Evolutionary conservation across 345 rosid genomes (phyloP).

Genomic region (Salix exigua): DNA sequence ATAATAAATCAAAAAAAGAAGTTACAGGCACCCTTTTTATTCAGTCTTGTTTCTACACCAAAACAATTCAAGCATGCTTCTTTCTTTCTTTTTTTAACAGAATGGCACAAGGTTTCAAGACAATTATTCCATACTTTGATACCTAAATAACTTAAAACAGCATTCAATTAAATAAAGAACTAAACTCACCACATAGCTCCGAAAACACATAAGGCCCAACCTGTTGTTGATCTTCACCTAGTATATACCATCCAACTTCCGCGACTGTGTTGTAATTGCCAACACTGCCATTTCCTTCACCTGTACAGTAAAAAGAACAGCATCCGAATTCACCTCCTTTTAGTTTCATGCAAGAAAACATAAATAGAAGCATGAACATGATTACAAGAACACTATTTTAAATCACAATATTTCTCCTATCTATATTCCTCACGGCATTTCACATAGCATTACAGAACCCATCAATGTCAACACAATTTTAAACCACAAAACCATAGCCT

Average conservation of each 20-base stretch:
- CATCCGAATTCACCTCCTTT: background rate
- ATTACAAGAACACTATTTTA: background rate
- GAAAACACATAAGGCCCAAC: slow-evolving; percentile 70
- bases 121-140: slow-evolving; percentile 11
- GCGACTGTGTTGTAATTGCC: slow-evolving; percentile 14
- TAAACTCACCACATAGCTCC: slow-evolving; percentile 67
- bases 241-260: slow-evolving; percentile 73
- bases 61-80: background rate
- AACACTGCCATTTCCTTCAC: background rate
- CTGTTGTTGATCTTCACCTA: slow-evolving; percentile 60
- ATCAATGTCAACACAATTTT: background rate
- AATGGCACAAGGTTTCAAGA: slow-evolving; percentile 13
- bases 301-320: background rate
- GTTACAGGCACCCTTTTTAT: background rate
- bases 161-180: background rate
- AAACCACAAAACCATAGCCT: background rate
- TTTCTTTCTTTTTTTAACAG: background rate
- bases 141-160: background rate
- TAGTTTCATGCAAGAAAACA: background rate
- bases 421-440: background rate
- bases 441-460: background rate
- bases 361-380: background rate
- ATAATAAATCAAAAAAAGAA: background rate
- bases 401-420: background rate
- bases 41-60: background rate